A percentile compares a stretch with the other conserved stretches of the same genome.
These are phyloP conservation scores for Melanomma pulvis-pyrius DNA, from an alignment of 495 filamentous ascomycete species.

Conservation along the genomic window DNA sequence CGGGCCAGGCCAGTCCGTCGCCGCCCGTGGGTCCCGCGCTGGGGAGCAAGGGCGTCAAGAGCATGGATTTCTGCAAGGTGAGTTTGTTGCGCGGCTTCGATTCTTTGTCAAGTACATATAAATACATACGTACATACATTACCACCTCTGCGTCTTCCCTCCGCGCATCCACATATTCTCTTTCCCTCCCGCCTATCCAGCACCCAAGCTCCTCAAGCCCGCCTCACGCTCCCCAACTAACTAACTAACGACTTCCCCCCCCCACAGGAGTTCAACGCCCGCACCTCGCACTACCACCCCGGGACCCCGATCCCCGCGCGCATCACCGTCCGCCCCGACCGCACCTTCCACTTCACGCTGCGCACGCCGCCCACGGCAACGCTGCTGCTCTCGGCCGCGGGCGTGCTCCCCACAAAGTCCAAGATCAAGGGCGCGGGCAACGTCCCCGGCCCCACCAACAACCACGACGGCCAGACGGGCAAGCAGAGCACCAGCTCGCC, in stretches of 20 bases:
- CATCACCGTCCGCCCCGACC: slow-evolving; percentile 90
- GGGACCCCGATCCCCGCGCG: slow-evolving; percentile 88
- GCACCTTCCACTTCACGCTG: slow-evolving; percentile 89
- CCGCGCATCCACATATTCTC: neutral
- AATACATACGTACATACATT: no score
- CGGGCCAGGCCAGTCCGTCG: slow-evolving; percentile 93
- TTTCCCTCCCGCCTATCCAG: neutral
- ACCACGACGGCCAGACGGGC: slow-evolving; percentile 33
- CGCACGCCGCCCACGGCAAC: slow-evolving; percentile 91
- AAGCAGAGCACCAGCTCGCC: slow-evolving; percentile 32
- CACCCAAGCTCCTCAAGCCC: neutral
- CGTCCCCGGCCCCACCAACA: slow-evolving; percentile 44
- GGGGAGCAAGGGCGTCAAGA: slow-evolving; percentile 97
- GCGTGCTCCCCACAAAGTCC: slow-evolving; percentile 72
- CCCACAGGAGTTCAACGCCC: slow-evolving; percentile 91
- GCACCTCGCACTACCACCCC: slow-evolving; percentile 78
- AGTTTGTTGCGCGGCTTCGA: slow-evolving; percentile 24
- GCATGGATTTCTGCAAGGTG: slow-evolving; percentile 99
- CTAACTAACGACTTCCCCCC: neutral
- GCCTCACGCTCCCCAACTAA: neutral
- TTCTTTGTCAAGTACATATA: neutral
- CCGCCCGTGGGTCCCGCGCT: slow-evolving; percentile 97
- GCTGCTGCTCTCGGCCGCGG: slow-evolving; percentile 82
- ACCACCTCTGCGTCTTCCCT: neutral
- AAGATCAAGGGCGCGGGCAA: slow-evolving; percentile 73